Evolutionary conservation across 1,284 basidiomycete genomes (phyloP).

Genomic region (Quambalaria eucalypti): DNA sequence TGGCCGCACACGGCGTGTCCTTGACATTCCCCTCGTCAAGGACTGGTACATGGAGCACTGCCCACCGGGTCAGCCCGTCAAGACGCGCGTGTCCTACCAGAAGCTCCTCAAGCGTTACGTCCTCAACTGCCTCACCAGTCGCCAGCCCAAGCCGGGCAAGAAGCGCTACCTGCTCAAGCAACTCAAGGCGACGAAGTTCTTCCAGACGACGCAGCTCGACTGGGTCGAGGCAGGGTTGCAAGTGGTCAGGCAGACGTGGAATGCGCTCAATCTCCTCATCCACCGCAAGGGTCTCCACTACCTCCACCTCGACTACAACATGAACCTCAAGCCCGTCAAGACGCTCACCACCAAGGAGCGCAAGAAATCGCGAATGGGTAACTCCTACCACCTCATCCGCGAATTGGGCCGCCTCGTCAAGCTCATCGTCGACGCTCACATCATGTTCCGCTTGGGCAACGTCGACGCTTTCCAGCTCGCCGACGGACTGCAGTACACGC

Average conservation of each 20-base stretch:
- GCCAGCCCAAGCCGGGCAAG: constrained; percentile 88
- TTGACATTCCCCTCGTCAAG: constrained; percentile 92
- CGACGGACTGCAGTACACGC: constrained; percentile 95
- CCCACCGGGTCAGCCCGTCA: constrained; percentile 88
- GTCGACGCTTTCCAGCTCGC: constrained; percentile 99
- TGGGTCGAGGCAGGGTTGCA: constrained; percentile 99
- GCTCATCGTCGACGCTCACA: constrained; percentile 95
- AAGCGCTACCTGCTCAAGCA: constrained; percentile 95
- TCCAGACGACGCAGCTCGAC: constrained; percentile 93
- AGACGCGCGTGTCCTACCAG: constrained; percentile 98
- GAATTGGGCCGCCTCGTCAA: constrained; percentile 96
- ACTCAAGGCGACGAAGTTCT: constrained; percentile 97
- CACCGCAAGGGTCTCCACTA: constrained; percentile 98
- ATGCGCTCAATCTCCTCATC: constrained; percentile 97
- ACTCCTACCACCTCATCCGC: constrained; percentile 93
- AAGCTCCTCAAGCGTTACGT: constrained; percentile 96
- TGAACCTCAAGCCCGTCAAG: constrained; percentile 95
- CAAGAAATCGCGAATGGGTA: constrained; percentile 99
- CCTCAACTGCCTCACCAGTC: constrained; percentile 80
- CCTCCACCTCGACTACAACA: constrained; percentile 82
- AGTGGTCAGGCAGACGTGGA: constrained; percentile 96
- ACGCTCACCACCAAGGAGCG: constrained; percentile 98
- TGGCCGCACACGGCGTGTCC: constrained; percentile 82
- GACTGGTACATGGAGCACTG: constrained; percentile 93
- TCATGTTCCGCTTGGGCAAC: constrained; percentile 95